phyloP scores from a whole-genome alignment of 495 filamentous ascomycete genomes.

The Trichoderma virens region DNA sequence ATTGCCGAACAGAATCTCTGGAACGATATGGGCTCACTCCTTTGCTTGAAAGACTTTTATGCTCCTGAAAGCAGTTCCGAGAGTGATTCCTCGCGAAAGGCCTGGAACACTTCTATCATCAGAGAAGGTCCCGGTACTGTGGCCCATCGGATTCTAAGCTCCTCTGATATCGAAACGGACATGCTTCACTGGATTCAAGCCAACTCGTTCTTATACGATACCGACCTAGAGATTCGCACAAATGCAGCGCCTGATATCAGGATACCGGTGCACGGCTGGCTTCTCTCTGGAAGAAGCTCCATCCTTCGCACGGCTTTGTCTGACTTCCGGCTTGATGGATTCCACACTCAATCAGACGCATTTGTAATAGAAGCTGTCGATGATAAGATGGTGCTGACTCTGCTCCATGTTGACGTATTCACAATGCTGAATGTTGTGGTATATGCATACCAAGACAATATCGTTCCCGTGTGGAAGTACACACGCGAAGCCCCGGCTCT shows the following conservation, averaged over 20 bases:
- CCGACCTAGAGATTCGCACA: constrained; percentile 43
- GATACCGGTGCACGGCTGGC: constrained; percentile 78
- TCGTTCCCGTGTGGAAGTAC: constrained; percentile 80
- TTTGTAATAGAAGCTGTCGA: constrained; percentile 49
- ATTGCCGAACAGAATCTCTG: constrained; percentile 59
- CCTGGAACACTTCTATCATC: constrained; percentile 24
- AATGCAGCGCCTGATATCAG: constrained; percentile 52
- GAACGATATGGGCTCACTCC: constrained; percentile 63
- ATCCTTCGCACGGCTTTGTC: constrained; percentile 56
- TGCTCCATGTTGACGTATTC: constrained; percentile 63
- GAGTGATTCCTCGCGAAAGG: constrained; percentile 26
- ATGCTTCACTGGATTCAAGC: constrained; percentile 34
- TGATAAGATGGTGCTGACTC: constrained; percentile 44
- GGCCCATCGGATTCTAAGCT: constrained; percentile 42
- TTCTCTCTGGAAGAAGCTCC: constrained; percentile 65
- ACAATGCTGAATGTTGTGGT: constrained; percentile 69
- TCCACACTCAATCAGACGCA: constrained; percentile 39
- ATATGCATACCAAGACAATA: constrained; percentile 72
- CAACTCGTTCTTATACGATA: constrained; percentile 26
- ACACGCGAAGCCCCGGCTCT: constrained; percentile 53
- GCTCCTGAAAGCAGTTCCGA: constrained; percentile 23
- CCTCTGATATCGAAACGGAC: constrained; percentile 50
- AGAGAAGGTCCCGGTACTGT: constrained; percentile 27
- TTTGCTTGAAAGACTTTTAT: constrained; percentile 48
- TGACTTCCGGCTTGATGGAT: constrained; percentile 36